These are phyloP conservation scores for Pseudocercospora cruenta DNA, from an alignment of 2,329 filamentous ascomycete genomes.

Conservation along the genomic window DNA sequence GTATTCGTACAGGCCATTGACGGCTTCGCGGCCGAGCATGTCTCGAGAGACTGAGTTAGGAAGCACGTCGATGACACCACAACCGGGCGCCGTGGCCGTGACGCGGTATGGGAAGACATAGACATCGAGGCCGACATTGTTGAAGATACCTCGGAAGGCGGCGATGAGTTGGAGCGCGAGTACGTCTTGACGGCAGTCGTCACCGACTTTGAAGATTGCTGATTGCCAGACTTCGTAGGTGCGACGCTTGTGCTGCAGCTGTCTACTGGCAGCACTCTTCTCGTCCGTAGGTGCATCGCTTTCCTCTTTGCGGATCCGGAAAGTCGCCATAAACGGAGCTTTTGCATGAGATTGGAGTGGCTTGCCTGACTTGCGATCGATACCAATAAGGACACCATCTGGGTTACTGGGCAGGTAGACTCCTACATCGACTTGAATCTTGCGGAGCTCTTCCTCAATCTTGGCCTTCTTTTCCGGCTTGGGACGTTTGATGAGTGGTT, in stretches of 20 bases:
- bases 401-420: slow-evolving; percentile 97
- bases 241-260: slow-evolving; percentile 32
- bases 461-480: slow-evolving; percentile 99
- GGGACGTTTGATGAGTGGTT: slow-evolving; percentile 85
- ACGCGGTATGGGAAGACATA: slow-evolving; percentile 97
- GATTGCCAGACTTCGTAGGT: slow-evolving; percentile 97
- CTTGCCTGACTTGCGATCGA: slow-evolving; percentile 96
- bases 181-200: slow-evolving; percentile 97
- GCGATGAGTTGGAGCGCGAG: slow-evolving; percentile 97
- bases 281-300: slow-evolving; percentile 53
- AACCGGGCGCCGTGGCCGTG: slow-evolving; percentile 94
- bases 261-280: slow-evolving; percentile 33
- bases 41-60: slow-evolving; percentile 98
- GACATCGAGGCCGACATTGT: slow-evolving; percentile 90
- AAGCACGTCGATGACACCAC: slow-evolving; percentile 95
- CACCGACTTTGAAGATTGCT: slow-evolving; percentile 99
- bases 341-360: slow-evolving; percentile 97
- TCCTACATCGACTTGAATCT: slow-evolving; percentile 94
- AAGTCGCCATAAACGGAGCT: slow-evolving; percentile 98
- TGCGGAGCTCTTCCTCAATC: slow-evolving; percentile 96
- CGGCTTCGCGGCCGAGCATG: slow-evolving; percentile 96
- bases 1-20: slow-evolving; percentile 98
- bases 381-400: slow-evolving; percentile 94
- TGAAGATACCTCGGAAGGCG: slow-evolving; percentile 95
- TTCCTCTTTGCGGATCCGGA: slow-evolving; percentile 86